Conservation (phyloP, 495 filamentous ascomycete genomes). For the Penicillium mononematosum region DNA sequence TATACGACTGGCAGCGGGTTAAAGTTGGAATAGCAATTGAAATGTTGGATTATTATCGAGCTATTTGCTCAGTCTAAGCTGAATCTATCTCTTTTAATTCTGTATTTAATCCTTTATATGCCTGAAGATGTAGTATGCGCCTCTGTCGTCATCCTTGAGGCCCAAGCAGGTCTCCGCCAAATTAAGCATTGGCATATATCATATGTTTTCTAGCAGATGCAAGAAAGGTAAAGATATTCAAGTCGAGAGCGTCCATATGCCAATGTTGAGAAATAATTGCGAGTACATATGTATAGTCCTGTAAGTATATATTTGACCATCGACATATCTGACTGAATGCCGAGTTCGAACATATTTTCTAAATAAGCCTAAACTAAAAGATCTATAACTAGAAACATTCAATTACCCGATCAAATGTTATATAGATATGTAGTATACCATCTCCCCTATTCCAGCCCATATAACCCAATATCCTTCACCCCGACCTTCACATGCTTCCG, state of each 20-base stretch:
- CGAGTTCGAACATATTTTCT: not conserved
- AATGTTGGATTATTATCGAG: not conserved
- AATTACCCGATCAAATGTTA: not conserved
- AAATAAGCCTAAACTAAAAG: not conserved
- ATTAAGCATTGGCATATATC: constrained; percentile 9
- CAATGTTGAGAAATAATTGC: not conserved
- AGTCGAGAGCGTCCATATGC: not conserved
- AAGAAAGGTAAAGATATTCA: not conserved
- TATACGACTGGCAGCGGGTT: constrained; percentile 10
- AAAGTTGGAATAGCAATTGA: not conserved
- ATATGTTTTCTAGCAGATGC: not conserved
- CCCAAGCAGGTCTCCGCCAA: constrained; percentile 5
- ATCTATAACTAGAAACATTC: not conserved
- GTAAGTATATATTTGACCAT: not conserved
- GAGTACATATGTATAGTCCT: not conserved
- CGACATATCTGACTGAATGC: not conserved
- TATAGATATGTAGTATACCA: not conserved
- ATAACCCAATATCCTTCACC: not conserved
- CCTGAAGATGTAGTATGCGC: constrained; percentile 10
- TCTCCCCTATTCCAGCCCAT: not conserved
- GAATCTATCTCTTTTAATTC: no score
- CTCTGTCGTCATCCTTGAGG: constrained; percentile 31
- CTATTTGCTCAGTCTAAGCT: not conserved
- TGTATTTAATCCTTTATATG: not conserved
- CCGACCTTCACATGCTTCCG: constrained; percentile 27